Evolutionary conservation across 768 basidiomycete genomes (phyloP).

Genomic region (Boletus barrowsii): DNA sequence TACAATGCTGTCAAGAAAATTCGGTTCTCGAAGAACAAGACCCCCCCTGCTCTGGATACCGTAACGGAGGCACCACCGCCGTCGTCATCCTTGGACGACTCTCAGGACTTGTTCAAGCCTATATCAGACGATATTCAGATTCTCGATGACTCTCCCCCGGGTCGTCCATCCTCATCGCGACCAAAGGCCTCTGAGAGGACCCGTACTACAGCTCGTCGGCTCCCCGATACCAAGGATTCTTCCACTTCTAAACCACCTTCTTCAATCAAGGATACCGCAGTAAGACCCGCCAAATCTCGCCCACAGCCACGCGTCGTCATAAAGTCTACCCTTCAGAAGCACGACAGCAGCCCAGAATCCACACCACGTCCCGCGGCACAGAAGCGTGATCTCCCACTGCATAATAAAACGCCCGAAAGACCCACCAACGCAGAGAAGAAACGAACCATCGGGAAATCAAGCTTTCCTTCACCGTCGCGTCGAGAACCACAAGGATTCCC

Average conservation of each 20-base stretch:
- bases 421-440: neutral
- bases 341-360: conserved; percentile 12
- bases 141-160: neutral
- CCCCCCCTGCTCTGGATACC: neutral
- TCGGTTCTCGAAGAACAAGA: conserved; percentile 38
- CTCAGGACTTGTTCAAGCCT: conserved; percentile 22
- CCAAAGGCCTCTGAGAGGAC: neutral
- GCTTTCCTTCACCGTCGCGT: neutral
- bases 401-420: conserved; percentile 6
- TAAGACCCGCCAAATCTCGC: conserved; percentile 4
- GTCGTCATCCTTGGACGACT: conserved; percentile 20
- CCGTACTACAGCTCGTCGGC: neutral
- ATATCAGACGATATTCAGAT: conserved; percentile 19
- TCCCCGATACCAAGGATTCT: neutral
- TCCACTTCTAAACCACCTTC: conserved; percentile 3
- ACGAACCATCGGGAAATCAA: conserved; percentile 9
- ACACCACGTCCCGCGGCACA: conserved; percentile 14
- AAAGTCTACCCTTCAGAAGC: neutral
- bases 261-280: neutral
- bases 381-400: conserved; percentile 1
- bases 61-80: conserved; percentile 11
- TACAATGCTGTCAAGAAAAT: neutral
- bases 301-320: conserved; percentile 13
- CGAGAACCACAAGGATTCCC: conserved; percentile 24
- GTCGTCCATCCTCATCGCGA: conserved; percentile 1